Conservation (phyloP, 139 green algal species). For the Coelastrella sp. region DNA sequence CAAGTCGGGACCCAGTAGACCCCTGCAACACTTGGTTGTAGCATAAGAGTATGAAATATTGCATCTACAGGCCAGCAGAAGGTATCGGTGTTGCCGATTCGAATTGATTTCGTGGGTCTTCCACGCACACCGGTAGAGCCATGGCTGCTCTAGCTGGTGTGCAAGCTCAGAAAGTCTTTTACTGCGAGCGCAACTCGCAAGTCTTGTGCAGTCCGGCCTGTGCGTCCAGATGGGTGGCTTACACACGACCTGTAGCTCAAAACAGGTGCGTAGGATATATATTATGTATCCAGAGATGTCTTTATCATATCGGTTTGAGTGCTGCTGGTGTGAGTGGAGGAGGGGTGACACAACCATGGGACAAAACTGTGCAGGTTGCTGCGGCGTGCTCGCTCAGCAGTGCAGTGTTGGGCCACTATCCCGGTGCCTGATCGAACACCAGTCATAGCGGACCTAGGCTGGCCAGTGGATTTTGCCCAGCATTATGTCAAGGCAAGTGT, state of each 20-base stretch:
- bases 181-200: not conserved
- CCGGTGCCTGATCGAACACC: conserved; percentile 25
- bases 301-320: too few species aligned
- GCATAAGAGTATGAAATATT: not conserved
- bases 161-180: not conserved
- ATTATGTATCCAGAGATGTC: too few species aligned
- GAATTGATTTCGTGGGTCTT: not conserved
- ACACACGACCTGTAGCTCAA: not conserved
- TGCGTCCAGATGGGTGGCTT: not conserved
- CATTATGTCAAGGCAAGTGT: conserved; percentile 47
- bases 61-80: not conserved
- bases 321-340: too few species aligned
- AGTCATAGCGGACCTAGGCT: conserved; percentile 34
- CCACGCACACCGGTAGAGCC: not conserved
- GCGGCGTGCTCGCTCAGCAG: not conserved
- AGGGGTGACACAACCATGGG: not conserved
- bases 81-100: not conserved
- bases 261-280: not conserved
- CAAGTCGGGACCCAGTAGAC: not conserved
- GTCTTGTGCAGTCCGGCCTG: not conserved
- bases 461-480: conserved; percentile 40
- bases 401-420: conserved; percentile 40
- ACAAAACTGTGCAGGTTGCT: conserved; percentile 23
- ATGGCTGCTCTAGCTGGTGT: conserved; percentile 8
- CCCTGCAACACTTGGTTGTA: not conserved